Percentiles rank a stretch among this genome's conserved stretches.
These are phyloP conservation scores for Diaporthe citrichinensis DNA, from an alignment of 2,329 filamentous ascomycete species.

Conservation along the genomic window DNA sequence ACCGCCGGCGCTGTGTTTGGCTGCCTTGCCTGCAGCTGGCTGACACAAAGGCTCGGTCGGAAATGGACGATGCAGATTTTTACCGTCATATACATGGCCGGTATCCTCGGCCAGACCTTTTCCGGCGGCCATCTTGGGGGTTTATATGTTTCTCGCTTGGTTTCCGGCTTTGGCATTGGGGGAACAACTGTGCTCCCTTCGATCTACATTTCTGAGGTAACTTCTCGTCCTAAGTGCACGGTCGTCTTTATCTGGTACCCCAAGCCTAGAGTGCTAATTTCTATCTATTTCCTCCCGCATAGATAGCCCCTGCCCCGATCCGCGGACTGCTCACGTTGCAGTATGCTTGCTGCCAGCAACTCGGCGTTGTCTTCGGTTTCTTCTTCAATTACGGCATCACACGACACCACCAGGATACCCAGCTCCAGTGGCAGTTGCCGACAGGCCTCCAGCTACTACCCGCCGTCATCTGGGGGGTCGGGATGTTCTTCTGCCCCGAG, in stretches of 20 bases:
- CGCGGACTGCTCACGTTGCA: conserved; percentile 10
- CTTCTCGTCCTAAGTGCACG: too few species aligned
- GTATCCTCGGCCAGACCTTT: conserved; percentile 10
- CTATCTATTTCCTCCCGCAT: not conserved
- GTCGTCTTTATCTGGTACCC: not conserved
- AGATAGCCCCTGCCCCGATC: conserved; percentile 10
- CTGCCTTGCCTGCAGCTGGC: conserved; percentile 8
- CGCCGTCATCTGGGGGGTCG: conserved; percentile 61
- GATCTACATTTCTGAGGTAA: conserved; percentile 1
- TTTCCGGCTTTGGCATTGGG: conserved; percentile 8
- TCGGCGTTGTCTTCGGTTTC: conserved; percentile 9
- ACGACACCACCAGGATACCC: conserved; percentile 48
- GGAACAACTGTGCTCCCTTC: conserved; percentile 16
- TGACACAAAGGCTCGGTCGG: conserved; percentile 12
- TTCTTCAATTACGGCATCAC: conserved; percentile 56
- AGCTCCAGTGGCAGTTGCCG: conserved; percentile 59
- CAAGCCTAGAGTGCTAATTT: not conserved
- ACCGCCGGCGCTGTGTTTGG: conserved; percentile 14
- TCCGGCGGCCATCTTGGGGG: not conserved
- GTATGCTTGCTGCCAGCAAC: conserved; percentile 25
- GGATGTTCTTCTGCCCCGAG: conserved; percentile 71
- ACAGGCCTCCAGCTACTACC: conserved; percentile 65
- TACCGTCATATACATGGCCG: conserved; percentile 9
- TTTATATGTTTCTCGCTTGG: not conserved
- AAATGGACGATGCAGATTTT: conserved; percentile 19